Evolutionary conservation across 148 eudicot genomes (phyloP), one percentile per base, ranked within the genome.

Genomic region (Cornus kousa): DNA sequence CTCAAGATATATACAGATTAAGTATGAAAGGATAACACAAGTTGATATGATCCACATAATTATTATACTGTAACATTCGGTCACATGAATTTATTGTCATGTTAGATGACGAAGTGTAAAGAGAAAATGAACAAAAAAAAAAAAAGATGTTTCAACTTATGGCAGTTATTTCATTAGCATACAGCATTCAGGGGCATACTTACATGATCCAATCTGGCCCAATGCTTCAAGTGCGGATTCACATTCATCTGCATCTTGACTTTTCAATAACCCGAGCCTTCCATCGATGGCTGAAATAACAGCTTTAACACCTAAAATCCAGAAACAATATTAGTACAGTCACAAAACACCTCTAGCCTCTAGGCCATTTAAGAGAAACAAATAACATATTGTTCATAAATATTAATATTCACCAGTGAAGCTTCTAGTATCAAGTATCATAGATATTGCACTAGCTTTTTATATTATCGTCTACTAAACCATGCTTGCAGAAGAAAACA

Each of bases 181-280:
- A 31, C 33, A 74, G 23, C 48, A 33, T 74, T 37, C 48, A 65
- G 31, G 32, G 60, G 73, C 73, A 77, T 73, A 83, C 98, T 89
- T 86, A 96, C 99, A 87, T 68, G 86, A 87, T 55, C 97, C 97
- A 75, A 93, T 90, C 81, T 90, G 92, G 83, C 99, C 99, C 79
- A 96, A 77, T 77, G 98, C 97, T 84, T 96, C 99, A 73, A 93
- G 87, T 55, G 97, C 93, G 75, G 90, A 88, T 85, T 96, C 99
- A 82, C 79, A 88, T 81, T 96, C 99, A 88, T 92, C 92, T 71
- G 87, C 91, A 71, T 96, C 92, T 68, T 74, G 82, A 80, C 85
- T 81, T 81, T 86, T 97, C 64, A 86, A 74, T 50, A 80, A 76
- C 35, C 64, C 84, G 9, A 92, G 89, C 83, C 86, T 93, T 77